These are phyloP conservation scores for Rubroboletus pulcherrimus DNA, from an alignment of 768 basidiomycete genomes.

Conservation along the genomic window DNA sequence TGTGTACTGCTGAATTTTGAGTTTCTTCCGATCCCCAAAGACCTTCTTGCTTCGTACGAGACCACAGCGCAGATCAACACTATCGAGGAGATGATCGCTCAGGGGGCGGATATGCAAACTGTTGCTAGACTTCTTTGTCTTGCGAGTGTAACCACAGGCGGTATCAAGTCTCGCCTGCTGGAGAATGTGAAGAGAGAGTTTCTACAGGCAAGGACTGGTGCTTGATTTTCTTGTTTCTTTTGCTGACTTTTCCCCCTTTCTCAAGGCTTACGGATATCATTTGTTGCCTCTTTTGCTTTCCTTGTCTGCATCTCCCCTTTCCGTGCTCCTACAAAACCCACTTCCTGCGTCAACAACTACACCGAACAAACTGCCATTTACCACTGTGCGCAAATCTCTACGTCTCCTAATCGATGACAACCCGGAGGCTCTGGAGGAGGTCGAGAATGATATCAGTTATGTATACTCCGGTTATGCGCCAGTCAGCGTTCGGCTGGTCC, in stretches of 20 bases:
- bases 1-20: conserved; percentile 8
- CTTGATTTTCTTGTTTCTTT: not conserved
- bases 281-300: conserved; percentile 65
- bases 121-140: conserved; percentile 82
- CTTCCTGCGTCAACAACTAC: conserved; percentile 50
- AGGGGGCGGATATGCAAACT: conserved; percentile 76
- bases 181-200: conserved; percentile 91
- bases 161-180: conserved; percentile 80
- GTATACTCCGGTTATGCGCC: conserved; percentile 98
- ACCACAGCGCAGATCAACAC: conserved; percentile 71
- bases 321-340: conserved; percentile 63
- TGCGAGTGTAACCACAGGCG: conserved; percentile 77
- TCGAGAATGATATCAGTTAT: conserved; percentile 93
- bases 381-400: conserved; percentile 71
- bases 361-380: conserved; percentile 65
- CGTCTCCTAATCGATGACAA: conserved; percentile 90
- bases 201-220: conserved; percentile 56
- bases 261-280: conserved; percentile 72
- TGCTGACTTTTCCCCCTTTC: conserved; percentile 16
- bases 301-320: conserved; percentile 61
- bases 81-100: conserved; percentile 88
- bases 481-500: conserved; percentile 85
- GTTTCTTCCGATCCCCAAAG: conserved; percentile 36
- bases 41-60: conserved; percentile 93
- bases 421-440: conserved; percentile 69